These are phyloP conservation scores for Tilletia caries DNA, from an alignment of 1,284 basidiomycete species.

Conservation along the genomic window DNA sequence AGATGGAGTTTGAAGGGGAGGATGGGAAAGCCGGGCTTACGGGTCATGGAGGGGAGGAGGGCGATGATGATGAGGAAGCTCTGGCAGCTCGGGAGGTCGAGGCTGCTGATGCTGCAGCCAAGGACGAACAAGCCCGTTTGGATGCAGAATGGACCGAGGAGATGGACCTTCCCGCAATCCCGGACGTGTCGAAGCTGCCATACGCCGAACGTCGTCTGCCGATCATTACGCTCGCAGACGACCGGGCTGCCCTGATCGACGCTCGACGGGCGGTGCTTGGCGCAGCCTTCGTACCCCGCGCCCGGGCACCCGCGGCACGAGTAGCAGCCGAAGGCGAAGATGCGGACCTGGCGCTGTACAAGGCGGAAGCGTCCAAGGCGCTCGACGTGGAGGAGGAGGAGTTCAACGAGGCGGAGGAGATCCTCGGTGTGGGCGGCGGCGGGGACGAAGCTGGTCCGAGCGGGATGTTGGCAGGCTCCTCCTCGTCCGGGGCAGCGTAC, in stretches of 20 bases:
- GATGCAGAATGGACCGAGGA: slow-evolving; percentile 26
- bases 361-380: slow-evolving; percentile 65
- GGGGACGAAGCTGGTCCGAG: background rate
- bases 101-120: slow-evolving; percentile 26
- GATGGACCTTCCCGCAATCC: slow-evolving; percentile 41
- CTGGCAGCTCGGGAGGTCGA: slow-evolving; percentile 68
- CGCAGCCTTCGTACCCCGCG: slow-evolving; percentile 33
- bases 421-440: slow-evolving; percentile 47
- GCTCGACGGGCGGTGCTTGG: slow-evolving; percentile 33
- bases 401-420: slow-evolving; percentile 84
- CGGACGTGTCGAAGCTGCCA: slow-evolving; percentile 24
- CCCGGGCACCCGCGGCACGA: slow-evolving; percentile 8
- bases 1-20: slow-evolving; percentile 57
- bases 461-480: slow-evolving; percentile 41
- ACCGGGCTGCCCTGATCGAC: slow-evolving; percentile 28
- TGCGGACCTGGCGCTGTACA: slow-evolving; percentile 26
- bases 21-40: background rate
- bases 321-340: slow-evolving; percentile 13
- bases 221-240: slow-evolving; percentile 25
- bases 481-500: slow-evolving; percentile 61
- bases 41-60: slow-evolving; percentile 3
- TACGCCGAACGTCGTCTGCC: slow-evolving; percentile 37
- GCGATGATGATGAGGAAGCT: slow-evolving; percentile 58
- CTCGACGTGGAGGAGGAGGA: slow-evolving; percentile 91
- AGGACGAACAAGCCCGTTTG: slow-evolving; percentile 61